Base-by-base conservation (phyloP, 208 protist species). In the Wallacemonas collosoma region DNA sequence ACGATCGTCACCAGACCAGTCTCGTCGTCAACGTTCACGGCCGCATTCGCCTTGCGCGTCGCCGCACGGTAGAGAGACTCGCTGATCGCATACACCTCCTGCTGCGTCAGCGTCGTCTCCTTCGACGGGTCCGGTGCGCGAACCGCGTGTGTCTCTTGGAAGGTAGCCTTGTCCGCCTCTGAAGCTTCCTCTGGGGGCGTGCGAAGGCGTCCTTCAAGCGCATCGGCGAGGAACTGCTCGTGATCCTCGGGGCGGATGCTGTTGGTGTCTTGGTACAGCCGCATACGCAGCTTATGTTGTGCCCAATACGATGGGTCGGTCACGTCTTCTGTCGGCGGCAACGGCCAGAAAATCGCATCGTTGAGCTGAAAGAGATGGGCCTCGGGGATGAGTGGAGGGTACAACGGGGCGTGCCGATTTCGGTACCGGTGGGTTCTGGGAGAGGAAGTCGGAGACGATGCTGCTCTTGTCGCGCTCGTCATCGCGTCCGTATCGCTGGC, bases 291-390 rank as follows among this genome's bases (percentile, higher is more conserved):
- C 17, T 72, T 77, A 68, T 90, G 83, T 6, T 66, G 9, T 54
- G 71, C 72, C 88, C 87, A 96, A 84, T 94, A 96, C 5, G 56
- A 66, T 17, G 65, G 71, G 48, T 71, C 77, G 1, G 85, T 79
- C n/a, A 95, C 72, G 68, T 95, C 88, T 36, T 94, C 87, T 1
- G 65, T 3, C 36, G 91, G 86, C 39, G 92, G 92, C 54, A 89
- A 61, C 63, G 77, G 77, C 86, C 85, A 94, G 9, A 61, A 68
- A 5, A 95, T 77, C 39, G 81, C 92, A 55, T 96, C 92, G 77
- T 95, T 94, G 12, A 96, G 83, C 17, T 94, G 76, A 69, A 96
- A 96, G 41, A 96, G 79, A 66, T 96, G 92, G 11, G 60, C 71
- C 54, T 94, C 91, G 3, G 81, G 62, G 47, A 96, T 90, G 58